Conservation (phyloP, 1,284 basidiomycete genomes). For the Boletus smithii region DNA sequence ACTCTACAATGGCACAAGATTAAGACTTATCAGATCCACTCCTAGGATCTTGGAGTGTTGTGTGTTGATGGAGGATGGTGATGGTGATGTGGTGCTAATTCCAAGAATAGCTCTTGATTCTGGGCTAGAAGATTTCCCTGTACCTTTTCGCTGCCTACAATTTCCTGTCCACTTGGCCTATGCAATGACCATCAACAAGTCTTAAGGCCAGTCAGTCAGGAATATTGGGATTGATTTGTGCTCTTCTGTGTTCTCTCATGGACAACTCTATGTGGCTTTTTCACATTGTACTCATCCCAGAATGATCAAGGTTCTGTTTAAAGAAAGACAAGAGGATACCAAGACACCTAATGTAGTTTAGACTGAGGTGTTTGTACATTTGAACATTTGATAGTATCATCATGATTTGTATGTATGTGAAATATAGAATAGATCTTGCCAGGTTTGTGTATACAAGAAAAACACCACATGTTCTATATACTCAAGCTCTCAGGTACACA, state of each 20-base stretch:
- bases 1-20: neutral
- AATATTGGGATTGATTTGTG: constrained; percentile 3
- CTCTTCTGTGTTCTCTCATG: constrained; percentile 4
- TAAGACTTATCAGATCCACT: neutral
- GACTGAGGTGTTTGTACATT: neutral
- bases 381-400: neutral
- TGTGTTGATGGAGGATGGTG: neutral
- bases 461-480: too few species aligned
- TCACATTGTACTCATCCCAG: neutral
- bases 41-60: neutral
- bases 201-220: constrained; percentile 31
- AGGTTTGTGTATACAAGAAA: too few species aligned
- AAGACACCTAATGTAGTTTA: neutral
- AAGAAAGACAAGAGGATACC: neutral
- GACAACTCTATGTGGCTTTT: constrained; percentile 9
- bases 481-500: too few species aligned
- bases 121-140: neutral
- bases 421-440: too few species aligned
- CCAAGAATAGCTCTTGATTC: constrained; percentile 8
- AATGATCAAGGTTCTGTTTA: neutral
- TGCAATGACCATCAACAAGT: constrained; percentile 40
- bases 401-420: too few species aligned
- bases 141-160: constrained; percentile 15
- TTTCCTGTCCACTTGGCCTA: constrained; percentile 35
- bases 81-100: neutral